Evolutionary conservation across 805 yeast genomes (phyloP).

Genomic region (Yamadazyma kitorensis): DNA sequence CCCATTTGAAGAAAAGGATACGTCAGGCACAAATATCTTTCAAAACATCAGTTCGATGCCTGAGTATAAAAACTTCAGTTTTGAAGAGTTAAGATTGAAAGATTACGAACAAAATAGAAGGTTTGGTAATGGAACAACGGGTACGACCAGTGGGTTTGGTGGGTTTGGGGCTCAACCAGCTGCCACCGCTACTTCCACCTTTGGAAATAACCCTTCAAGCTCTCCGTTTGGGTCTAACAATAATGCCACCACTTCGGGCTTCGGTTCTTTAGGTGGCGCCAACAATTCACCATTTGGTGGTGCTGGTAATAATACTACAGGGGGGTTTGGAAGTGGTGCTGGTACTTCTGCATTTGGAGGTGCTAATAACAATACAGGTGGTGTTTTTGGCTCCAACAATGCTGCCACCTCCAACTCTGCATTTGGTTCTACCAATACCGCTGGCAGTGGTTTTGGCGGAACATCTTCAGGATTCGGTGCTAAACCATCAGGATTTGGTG

Average conservation of each 20-base stretch:
- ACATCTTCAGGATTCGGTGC: too few species aligned
- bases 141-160: constrained; percentile 31
- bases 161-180: constrained; percentile 37
- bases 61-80: constrained; percentile 75
- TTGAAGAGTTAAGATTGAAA: constrained; percentile 84
- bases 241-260: constrained; percentile 15
- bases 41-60: constrained; percentile 88
- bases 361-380: constrained; percentile 15
- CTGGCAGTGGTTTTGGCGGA: too few species aligned
- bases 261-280: too few species aligned
- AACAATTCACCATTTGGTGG: too few species aligned
- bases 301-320: too few species aligned
- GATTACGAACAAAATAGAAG: constrained; percentile 79
- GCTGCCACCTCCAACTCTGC: too few species aligned
- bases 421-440: too few species aligned
- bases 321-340: background rate
- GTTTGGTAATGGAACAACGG: constrained; percentile 43
- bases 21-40: constrained; percentile 50
- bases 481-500: constrained; percentile 16
- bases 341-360: constrained; percentile 22
- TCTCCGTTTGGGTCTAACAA: constrained; percentile 25
- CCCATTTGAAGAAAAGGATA: constrained; percentile 71
- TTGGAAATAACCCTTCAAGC: constrained; percentile 29
- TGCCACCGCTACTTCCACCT: constrained; percentile 19
- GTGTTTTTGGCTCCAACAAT: too few species aligned